A percentile compares a stretch with the other conserved stretches of the same genome.
These are phyloP conservation scores for Zymoseptoria crescenta DNA, from an alignment of 2,329 filamentous ascomycete genomes.

Conservation along the genomic window DNA sequence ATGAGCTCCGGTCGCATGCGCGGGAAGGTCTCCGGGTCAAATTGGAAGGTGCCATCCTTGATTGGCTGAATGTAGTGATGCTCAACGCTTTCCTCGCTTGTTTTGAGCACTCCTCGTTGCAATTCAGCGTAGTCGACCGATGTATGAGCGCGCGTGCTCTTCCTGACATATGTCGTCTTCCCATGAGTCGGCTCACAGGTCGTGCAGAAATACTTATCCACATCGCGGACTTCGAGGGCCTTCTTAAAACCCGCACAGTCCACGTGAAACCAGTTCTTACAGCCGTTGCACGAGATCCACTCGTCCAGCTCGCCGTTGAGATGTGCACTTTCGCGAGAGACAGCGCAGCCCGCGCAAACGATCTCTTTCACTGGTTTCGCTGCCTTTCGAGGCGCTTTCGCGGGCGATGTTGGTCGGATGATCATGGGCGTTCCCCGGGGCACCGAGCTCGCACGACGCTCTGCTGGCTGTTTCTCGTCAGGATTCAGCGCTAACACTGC, in stretches of 20 bases:
- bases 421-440: slow-evolving; percentile 23
- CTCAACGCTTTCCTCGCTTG: slow-evolving; percentile 55
- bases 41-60: slow-evolving; percentile 55
- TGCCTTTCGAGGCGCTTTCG: slow-evolving; percentile 20
- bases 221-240: slow-evolving; percentile 54
- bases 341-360: slow-evolving; percentile 51
- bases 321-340: slow-evolving; percentile 44
- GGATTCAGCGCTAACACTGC: neutral
- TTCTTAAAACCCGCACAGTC: slow-evolving; percentile 59
- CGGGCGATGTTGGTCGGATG: slow-evolving; percentile 17
- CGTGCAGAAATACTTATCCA: slow-evolving; percentile 61
- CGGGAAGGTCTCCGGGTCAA: slow-evolving; percentile 54
- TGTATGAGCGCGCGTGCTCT: slow-evolving; percentile 56
- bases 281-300: slow-evolving; percentile 63
- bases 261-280: slow-evolving; percentile 61
- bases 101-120: slow-evolving; percentile 58
- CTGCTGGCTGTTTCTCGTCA: neutral
- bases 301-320: slow-evolving; percentile 45
- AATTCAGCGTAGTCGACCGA: slow-evolving; percentile 62
- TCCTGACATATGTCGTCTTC: slow-evolving; percentile 58
- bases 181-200: slow-evolving; percentile 53
- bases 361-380: slow-evolving; percentile 32
- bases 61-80: slow-evolving; percentile 63
- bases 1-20: slow-evolving; percentile 57
- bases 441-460: slow-evolving; percentile 20